Evolutionary conservation across 371 early-diverging fungal species (phyloP).

Genomic region (Apophysomyces variabilis): DNA sequence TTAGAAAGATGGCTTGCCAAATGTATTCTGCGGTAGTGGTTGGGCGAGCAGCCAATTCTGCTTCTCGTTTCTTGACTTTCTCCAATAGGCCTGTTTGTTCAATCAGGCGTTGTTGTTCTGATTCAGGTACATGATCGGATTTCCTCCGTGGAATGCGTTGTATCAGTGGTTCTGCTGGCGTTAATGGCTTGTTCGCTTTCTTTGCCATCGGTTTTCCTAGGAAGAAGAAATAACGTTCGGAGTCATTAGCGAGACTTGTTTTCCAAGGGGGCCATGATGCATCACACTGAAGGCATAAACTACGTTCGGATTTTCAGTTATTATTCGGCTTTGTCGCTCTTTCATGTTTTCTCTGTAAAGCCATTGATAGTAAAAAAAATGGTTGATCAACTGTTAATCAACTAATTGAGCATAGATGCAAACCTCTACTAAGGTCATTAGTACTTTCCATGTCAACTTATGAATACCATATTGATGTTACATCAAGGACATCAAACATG

Average conservation of each 20-base stretch:
- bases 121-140: constrained; percentile 34
- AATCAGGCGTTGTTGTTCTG: constrained; percentile 55
- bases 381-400: too few species aligned
- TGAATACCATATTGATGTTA: too few species aligned
- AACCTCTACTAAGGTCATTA: too few species aligned
- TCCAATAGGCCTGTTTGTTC: constrained; percentile 56
- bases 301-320: too few species aligned
- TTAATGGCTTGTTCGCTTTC: constrained; percentile 30
- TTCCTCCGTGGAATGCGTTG: constrained; percentile 34
- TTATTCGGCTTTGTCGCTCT: too few species aligned
- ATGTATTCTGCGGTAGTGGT: constrained; percentile 48
- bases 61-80: constrained; percentile 45
- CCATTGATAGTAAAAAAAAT: too few species aligned
- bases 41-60: constrained; percentile 23
- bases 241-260: neutral
- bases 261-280: neutral
- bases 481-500: too few species aligned
- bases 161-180: constrained; percentile 34
- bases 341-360: too few species aligned
- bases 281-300: too few species aligned
- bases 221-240: constrained; percentile 4
- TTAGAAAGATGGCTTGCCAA: constrained; percentile 60
- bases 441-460: too few species aligned
- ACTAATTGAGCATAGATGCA: too few species aligned
- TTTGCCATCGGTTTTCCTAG: constrained; percentile 10